Evolutionary conservation across 73 alveolate species (phyloP).

Genomic region (Paramecium sexaurelia): DNA sequence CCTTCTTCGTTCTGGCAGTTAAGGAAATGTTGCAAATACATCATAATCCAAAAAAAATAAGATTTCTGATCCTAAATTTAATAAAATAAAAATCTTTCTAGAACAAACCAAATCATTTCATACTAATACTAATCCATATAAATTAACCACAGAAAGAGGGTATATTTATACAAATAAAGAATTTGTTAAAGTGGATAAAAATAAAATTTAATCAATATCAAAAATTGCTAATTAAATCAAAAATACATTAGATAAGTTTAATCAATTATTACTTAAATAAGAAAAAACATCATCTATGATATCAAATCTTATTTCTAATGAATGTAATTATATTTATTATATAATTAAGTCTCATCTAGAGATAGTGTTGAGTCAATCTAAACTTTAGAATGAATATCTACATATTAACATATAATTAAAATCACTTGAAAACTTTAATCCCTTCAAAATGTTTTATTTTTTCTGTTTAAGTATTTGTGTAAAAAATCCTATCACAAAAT

Average conservation of each 20-base stretch:
- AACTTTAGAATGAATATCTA: neutral
- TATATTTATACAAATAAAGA: neutral
- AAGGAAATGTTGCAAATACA: neutral
- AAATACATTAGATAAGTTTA: neutral
- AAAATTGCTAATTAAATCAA: neutral
- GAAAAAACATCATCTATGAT: neutral
- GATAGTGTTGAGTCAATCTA: neutral
- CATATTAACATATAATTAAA: neutral
- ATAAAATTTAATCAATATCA: neutral
- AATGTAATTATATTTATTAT: neutral
- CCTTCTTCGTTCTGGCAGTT: neutral
- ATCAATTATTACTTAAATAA: neutral
- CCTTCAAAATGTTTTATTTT: neutral
- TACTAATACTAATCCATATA: neutral
- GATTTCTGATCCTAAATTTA: neutral
- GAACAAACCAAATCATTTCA: neutral
- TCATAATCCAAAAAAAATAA: neutral
- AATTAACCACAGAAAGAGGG: neutral
- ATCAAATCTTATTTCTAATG: neutral
- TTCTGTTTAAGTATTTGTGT: neutral
- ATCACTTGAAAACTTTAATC: neutral
- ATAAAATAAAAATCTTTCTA: neutral
- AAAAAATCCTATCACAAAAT: conserved; percentile 7
- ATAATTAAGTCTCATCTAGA: neutral
- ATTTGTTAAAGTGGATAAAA: neutral